These are phyloP conservation scores for Onygenales sp. DNA, from an alignment of 2,329 filamentous ascomycete genomes.

Conservation along the genomic window DNA sequence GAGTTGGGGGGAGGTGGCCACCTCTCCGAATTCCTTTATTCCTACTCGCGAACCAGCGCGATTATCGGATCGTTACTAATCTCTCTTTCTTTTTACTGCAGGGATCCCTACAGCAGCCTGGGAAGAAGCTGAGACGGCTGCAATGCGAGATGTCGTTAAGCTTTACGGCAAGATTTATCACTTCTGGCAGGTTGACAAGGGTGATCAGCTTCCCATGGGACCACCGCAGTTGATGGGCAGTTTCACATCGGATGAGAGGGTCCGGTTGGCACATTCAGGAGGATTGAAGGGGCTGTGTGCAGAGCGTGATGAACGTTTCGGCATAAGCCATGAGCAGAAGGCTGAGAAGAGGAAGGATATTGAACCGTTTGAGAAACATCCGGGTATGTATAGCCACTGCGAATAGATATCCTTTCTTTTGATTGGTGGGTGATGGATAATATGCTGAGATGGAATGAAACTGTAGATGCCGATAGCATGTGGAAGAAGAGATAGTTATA, in stretches of 20 bases:
- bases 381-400: no score
- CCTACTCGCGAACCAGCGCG: not conserved
- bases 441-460: no score
- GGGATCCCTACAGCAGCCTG: constrained; percentile 49
- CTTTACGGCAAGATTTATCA: constrained; percentile 81
- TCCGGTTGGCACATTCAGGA: constrained; percentile 15
- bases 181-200: constrained; percentile 74
- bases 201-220: constrained; percentile 54
- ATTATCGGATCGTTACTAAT: constrained; percentile 12
- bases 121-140: constrained; percentile 66
- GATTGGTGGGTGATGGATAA: no score
- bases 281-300: constrained; percentile 31
- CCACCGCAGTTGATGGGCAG: constrained; percentile 56
- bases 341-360: constrained; percentile 39
- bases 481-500: no score
- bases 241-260: constrained; percentile 28
- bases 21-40: not conserved
- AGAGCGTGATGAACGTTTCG: constrained; percentile 47
- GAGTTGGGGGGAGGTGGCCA: no score
- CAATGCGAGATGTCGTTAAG: constrained; percentile 67
- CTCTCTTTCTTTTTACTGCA: constrained; percentile 19
- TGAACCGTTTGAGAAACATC: no score
- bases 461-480: no score
- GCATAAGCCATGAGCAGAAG: constrained; percentile 43
- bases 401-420: no score